Conservation (phyloP, 108 stramenopile species). For the Skeletonema tropicum region DNA sequence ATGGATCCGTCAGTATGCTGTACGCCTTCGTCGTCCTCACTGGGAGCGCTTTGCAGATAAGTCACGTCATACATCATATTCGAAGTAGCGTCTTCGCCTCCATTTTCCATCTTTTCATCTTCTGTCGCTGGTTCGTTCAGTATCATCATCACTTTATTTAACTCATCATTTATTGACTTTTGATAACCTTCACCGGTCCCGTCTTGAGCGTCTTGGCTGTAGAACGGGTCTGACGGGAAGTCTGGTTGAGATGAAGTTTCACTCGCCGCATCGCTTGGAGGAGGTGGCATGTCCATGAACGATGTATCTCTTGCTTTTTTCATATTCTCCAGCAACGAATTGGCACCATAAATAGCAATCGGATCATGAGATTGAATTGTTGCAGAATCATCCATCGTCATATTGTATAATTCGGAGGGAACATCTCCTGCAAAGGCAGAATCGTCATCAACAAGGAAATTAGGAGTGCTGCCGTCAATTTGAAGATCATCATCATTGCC, state of each 20-base stretch:
- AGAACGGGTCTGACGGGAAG: neutral
- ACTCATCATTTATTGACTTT: conserved; percentile 37
- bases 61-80: neutral
- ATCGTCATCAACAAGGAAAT: neutral
- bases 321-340: conserved; percentile 29
- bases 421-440: conserved; percentile 11
- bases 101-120: conserved; percentile 3
- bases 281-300: conserved; percentile 35
- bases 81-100: neutral
- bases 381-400: conserved; percentile 23
- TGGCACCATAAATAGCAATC: conserved; percentile 12
- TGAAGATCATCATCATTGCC: neutral
- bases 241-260: conserved; percentile 39
- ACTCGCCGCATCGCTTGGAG: conserved; percentile 43
- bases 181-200: neutral
- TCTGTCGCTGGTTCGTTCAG: conserved; percentile 9
- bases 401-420: conserved; percentile 37
- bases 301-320: conserved; percentile 14
- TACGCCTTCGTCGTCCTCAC: neutral
- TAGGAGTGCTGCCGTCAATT: conserved; percentile 1
- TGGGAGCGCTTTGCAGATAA: neutral
- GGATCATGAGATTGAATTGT: conserved; percentile 13
- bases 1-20: neutral
- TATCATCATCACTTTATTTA: conserved; percentile 34
- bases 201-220: neutral